These are phyloP conservation scores for Inga leiocalycina DNA, from an alignment of 306 rosid species.

Conservation along the genomic window DNA sequence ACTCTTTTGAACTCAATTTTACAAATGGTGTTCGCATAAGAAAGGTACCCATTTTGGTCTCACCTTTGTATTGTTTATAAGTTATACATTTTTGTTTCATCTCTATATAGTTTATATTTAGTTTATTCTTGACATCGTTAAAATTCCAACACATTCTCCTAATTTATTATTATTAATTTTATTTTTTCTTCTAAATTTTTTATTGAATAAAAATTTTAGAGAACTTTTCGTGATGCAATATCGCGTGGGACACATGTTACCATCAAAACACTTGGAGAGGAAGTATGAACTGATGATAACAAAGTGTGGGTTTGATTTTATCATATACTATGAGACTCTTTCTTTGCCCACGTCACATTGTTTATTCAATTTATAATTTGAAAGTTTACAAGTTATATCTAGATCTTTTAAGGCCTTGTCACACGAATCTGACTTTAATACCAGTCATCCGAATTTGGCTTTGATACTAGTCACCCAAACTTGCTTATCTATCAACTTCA, in stretches of 20 bases:
- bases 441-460: no score
- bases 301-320: conserved; percentile 81
- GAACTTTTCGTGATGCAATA: conserved; percentile 65
- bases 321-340: conserved; percentile 26
- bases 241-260: conserved; percentile 92
- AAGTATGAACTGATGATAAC: conserved; percentile 70
- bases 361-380: conserved; percentile 21
- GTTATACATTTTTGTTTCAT: no score
- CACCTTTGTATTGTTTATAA: not conserved
- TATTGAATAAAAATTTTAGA: conserved; percentile 44
- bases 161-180: not conserved
- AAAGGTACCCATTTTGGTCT: conserved; percentile 52
- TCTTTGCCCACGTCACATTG: conserved; percentile 2
- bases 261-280: conserved; percentile 75
- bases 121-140: not conserved
- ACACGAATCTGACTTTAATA: no score
- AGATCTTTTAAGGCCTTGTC: no score
- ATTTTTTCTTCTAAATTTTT: conserved; percentile 15
- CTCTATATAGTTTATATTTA: not conserved
- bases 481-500: not conserved
- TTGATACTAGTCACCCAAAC: no score
- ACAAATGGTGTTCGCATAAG: conserved; percentile 77
- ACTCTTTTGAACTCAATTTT: conserved; percentile 82
- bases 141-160: not conserved
- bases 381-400: not conserved